Conservation (phyloP, 2,329 filamentous ascomycete genomes). For the Ascochyta clinopodiicola region DNA sequence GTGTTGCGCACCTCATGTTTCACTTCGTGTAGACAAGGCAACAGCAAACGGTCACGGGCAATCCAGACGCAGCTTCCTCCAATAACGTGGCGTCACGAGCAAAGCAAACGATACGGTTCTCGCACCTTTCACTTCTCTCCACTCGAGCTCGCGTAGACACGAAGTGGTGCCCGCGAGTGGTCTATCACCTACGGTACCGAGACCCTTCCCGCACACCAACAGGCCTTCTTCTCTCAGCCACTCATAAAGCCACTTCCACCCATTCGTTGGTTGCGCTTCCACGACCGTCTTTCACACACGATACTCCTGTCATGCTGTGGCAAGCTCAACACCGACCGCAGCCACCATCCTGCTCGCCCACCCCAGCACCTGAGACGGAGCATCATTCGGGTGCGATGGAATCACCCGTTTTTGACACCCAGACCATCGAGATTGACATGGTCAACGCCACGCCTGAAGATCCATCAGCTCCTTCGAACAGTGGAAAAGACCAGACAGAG, state of each 20-base stretch:
- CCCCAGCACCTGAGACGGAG: neutral
- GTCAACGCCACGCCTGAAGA: neutral
- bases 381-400: neutral
- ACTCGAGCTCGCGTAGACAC: neutral
- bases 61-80: neutral
- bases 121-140: slow-evolving; percentile 4
- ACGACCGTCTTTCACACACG: neutral
- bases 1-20: slow-evolving; percentile 6
- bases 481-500: neutral
- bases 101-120: neutral
- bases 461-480: neutral
- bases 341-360: neutral
- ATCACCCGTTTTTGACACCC: neutral
- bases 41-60: slow-evolving; percentile 2
- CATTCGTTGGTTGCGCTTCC: neutral
- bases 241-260: neutral
- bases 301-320: neutral
- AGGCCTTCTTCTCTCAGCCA: neutral
- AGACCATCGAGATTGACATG: neutral
- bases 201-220: slow-evolving; percentile 1
- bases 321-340: neutral
- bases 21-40: slow-evolving; percentile 4
- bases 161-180: neutral
- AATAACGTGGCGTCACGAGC: neutral
- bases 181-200: slow-evolving; percentile 3